A percentile compares a stretch with the other conserved stretches of the same genome.
Evolutionary conservation across 345 rosid species (phyloP).

Genomic region (Camelina hispida): DNA sequence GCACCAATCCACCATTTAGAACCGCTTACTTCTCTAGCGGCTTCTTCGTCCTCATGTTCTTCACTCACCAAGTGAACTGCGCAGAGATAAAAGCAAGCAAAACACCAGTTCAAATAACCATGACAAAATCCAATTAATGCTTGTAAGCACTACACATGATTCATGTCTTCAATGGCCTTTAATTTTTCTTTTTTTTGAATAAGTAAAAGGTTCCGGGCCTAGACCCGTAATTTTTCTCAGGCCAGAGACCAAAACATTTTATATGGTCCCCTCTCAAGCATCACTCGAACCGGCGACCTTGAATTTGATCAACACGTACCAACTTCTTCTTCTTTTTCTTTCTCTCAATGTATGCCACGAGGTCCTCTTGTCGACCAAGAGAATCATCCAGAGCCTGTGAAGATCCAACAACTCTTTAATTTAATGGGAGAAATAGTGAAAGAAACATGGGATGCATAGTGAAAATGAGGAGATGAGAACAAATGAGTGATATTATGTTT

Average conservation of each 20-base stretch:
- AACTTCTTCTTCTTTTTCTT: constrained; percentile 78
- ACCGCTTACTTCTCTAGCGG: neutral
- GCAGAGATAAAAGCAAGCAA: neutral
- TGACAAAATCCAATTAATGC: neutral
- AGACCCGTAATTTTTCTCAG: too few species aligned
- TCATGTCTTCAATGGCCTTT: too few species aligned
- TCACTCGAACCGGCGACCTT: too few species aligned
- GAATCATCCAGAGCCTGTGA: constrained; percentile 76
- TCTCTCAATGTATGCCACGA: constrained; percentile 66
- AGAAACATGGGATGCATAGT: neutral
- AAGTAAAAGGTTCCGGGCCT: too few species aligned
- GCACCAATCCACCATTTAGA: neutral
- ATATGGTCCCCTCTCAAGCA: too few species aligned
- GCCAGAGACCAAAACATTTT: too few species aligned
- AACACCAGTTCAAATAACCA: neutral
- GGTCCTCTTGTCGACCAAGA: constrained; percentile 62
- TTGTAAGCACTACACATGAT: neutral
- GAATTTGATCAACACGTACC: constrained; percentile 36
- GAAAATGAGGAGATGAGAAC: neutral
- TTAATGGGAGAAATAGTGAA: neutral
- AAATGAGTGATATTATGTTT: neutral
- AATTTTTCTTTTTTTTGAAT: too few species aligned
- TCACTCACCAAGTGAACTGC: constrained; percentile 18
- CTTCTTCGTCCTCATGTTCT: neutral
- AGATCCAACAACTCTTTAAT: neutral